phyloP scores from a whole-genome alignment of 768 basidiomycete species.

The Cubamyces lactineus region DNA sequence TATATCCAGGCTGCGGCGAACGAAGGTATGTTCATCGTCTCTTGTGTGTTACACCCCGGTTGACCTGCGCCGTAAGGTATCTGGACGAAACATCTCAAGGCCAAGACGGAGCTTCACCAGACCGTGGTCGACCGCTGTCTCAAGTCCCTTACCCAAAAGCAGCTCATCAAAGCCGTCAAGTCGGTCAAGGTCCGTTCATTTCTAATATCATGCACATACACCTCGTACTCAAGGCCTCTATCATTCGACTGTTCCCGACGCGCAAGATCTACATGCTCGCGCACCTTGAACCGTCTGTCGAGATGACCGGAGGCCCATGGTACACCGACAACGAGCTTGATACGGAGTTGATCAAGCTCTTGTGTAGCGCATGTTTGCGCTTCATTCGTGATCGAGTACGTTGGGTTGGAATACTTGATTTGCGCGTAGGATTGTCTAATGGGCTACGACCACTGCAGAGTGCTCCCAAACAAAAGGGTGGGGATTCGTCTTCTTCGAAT shows the following conservation, averaged over 20 bases:
- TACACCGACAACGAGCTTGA: slow-evolving; percentile 97
- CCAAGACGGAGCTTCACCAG: slow-evolving; percentile 88
- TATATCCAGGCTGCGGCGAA: slow-evolving; percentile 81
- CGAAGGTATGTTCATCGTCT: slow-evolving; percentile 57
- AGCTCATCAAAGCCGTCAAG: slow-evolving; percentile 87
- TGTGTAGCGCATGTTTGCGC: slow-evolving; percentile 77
- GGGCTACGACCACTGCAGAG: slow-evolving; percentile 46
- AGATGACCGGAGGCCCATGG: slow-evolving; percentile 96
- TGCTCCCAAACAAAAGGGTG: slow-evolving; percentile 63
- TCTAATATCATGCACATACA: too few species aligned
- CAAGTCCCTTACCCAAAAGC: slow-evolving; percentile 82
- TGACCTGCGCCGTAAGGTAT: slow-evolving; percentile 60
- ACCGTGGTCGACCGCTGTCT: slow-evolving; percentile 87
- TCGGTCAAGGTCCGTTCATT: slow-evolving; percentile 21
- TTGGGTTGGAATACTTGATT: background rate
- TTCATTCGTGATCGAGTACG: slow-evolving; percentile 76
- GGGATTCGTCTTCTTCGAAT: slow-evolving; percentile 32
- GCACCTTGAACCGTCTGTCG: slow-evolving; percentile 84
- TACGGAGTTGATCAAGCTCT: slow-evolving; percentile 84
- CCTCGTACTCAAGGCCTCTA: background rate
- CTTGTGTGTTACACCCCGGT: background rate
- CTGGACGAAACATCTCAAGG: slow-evolving; percentile 91
- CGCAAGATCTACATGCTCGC: slow-evolving; percentile 95
- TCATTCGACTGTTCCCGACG: slow-evolving; percentile 71
- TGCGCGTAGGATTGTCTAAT: too few species aligned